phyloP scores from a whole-genome alignment of 1,284 basidiomycete genomes.

The Prillingera fragicola region DNA sequence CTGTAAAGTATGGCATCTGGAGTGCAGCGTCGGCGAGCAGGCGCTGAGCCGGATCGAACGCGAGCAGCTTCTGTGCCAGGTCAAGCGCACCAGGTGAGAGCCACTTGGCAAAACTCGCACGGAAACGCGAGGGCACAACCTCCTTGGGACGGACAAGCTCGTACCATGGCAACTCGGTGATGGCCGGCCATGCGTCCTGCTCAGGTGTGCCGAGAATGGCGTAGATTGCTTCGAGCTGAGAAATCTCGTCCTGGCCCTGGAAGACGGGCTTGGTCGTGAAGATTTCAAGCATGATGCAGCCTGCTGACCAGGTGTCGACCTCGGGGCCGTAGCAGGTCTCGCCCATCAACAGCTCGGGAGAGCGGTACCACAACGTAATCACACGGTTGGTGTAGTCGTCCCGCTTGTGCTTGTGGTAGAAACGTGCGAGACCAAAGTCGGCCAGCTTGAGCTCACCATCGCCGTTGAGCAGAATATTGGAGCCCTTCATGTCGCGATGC shows the following conservation, averaged over 20 bases:
- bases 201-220: constrained; percentile 84
- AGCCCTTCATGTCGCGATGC: constrained; percentile 97
- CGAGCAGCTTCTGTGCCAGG: constrained; percentile 72
- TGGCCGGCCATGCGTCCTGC: constrained; percentile 72
- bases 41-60: constrained; percentile 76
- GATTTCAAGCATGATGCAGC: constrained; percentile 97
- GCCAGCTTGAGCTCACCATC: constrained; percentile 89
- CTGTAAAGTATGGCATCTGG: constrained; percentile 70
- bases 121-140: constrained; percentile 63
- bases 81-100: constrained; percentile 75
- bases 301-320: constrained; percentile 99
- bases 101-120: constrained; percentile 77
- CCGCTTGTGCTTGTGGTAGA: constrained; percentile 77
- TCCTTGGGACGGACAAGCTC: constrained; percentile 88
- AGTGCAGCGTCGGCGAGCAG: constrained; percentile 75
- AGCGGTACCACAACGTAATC: constrained; percentile 98
- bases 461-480: constrained; percentile 93
- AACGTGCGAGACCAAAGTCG: constrained; percentile 96
- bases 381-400: constrained; percentile 98
- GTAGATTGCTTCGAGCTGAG: constrained; percentile 90
- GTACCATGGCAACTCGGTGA: constrained; percentile 89
- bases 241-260: constrained; percentile 93
- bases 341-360: constrained; percentile 90
- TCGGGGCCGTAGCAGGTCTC: constrained; percentile 95
- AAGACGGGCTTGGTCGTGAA: constrained; percentile 93